These are phyloP conservation scores for Dendrocalamus latiflorus DNA, from an alignment of 202 grass and related monocot species.

Conservation along the genomic window DNA sequence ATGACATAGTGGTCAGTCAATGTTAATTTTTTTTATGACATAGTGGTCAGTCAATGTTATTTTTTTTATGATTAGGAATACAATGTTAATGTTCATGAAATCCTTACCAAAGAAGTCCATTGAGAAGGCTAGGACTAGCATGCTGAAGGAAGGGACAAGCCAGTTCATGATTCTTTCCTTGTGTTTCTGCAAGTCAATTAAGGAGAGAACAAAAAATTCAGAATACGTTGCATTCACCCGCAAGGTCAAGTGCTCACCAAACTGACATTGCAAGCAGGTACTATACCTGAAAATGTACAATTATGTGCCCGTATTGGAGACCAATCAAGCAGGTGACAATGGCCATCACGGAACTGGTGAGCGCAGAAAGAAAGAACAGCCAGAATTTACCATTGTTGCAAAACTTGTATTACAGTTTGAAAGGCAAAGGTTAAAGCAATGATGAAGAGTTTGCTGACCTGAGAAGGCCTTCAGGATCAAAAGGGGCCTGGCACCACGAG, in stretches of 20 bases:
- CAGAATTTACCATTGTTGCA: background rate
- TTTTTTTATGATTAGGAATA: background rate
- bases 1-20: background rate
- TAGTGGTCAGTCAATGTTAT: too few relatives aligned
- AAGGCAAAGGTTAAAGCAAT: background rate
- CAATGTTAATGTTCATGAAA: background rate
- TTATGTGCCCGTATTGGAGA: conserved; percentile 85
- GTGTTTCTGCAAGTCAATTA: conserved; percentile 58
- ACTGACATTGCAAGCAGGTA: background rate
- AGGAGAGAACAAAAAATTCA: conserved; percentile 8
- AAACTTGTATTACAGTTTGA: background rate
- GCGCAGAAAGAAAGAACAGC: conserved; percentile 3
- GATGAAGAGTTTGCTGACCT: conserved; percentile 42
- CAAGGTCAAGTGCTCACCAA: conserved; percentile 13
- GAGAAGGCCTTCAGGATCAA: conserved; percentile 87
- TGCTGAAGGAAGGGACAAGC: conserved; percentile 67
- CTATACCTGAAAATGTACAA: conserved; percentile 77
- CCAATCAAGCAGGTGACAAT: conserved; percentile 87
- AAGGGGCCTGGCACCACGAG: conserved; percentile 90
- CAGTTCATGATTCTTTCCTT: conserved; percentile 61
- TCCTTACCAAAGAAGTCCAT: conserved; percentile 61
- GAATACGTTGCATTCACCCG: background rate
- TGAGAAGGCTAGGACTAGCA: conserved; percentile 55
- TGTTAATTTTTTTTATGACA: background rate
- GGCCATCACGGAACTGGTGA: conserved; percentile 76